Evolutionary conservation across 441 rosid species (phyloP).

Genomic region (Dalechampia spathulata): DNA sequence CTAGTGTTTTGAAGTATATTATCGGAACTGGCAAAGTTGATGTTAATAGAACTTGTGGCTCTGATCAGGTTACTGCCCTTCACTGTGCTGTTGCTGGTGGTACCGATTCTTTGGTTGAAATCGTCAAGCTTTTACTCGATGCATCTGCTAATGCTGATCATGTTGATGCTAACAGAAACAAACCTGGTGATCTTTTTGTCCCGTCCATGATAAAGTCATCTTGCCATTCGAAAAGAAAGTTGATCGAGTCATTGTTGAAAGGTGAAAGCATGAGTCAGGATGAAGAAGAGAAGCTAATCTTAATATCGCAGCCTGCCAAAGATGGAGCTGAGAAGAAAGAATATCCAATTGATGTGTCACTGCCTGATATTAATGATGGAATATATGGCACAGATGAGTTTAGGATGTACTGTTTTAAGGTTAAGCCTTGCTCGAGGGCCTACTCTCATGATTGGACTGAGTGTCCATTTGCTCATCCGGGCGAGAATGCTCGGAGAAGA

Average conservation of each 20-base stretch:
- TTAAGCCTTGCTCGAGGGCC: conserved; percentile 95
- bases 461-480: conserved; percentile 95
- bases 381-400: conserved; percentile 83
- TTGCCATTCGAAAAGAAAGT: conserved; percentile 40
- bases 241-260: conserved; percentile 43
- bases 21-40: conserved; percentile 37
- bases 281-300: conserved; percentile 36
- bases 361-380: conserved; percentile 86
- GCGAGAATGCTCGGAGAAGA: conserved; percentile 94
- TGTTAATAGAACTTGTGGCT: conserved; percentile 59
- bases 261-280: conserved; percentile 32
- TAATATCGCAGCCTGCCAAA: conserved; percentile 30
- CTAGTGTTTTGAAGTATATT: conserved; percentile 48
- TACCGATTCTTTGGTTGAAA: conserved; percentile 35
- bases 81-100: conserved; percentile 86
- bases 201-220: conserved; percentile 26
- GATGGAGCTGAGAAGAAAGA: conserved; percentile 64
- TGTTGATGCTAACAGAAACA: conserved; percentile 55
- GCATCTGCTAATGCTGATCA: conserved; percentile 50
- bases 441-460: conserved; percentile 98
- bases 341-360: conserved; percentile 69
- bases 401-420: conserved; percentile 84
- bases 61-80: conserved; percentile 69
- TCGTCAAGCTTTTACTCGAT: conserved; percentile 57
- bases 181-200: conserved; percentile 48